Base-by-base conservation (phyloP, 2,329 filamentous ascomycete genomes). In the Scedosporium boydii region DNA sequence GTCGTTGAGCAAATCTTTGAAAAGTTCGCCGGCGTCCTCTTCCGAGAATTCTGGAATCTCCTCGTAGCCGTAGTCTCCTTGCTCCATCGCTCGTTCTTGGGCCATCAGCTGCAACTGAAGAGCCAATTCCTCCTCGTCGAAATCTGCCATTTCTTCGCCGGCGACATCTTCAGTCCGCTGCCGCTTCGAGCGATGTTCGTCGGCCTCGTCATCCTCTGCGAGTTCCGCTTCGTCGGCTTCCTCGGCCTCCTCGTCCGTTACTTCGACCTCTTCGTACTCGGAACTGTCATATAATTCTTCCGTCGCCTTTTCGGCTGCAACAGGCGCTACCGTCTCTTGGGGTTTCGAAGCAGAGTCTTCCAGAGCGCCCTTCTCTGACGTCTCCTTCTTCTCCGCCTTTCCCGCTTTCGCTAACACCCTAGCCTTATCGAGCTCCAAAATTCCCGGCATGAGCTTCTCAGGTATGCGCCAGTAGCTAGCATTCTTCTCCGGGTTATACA, bases 401-500 rank as follows among this genome's bases (percentile, higher is more conserved):
- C 68, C 71, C 0, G 78, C 79, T 76, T 86, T 84, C 69, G 82
- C 75, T 76, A 85, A 77, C 75, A 87, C 87, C 64, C 85, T 83
- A 67, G 87, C 86, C 71, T 88, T 85, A 73, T 96, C 91, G 62
- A 91, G 77, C 65, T 86, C 82, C 59, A 87, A 67, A 61, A 95
- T 90, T 14, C 86, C 91, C 64, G 88, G 87, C 82, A 93, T 87
- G 42, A 99, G 81, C 72, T 95, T 88, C 62, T 91, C 85, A 0
- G 95, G 95, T 69, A 97, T 95, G 69, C 91, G 91, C 95, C 96
- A 99, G 74, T 92, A 92, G 74, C 93, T 98, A 67, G 92, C 83
- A 44, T 93, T 90, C 67, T 93, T 96, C 61, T 83, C 82, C 0
- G 87, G 84, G 68, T 99, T 96, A 77, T 96, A 90, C 2, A 93